Percentiles rank a stretch among this genome's conserved stretches.
Evolutionary conservation across 1,284 basidiomycete species (phyloP).

Genomic region (Moesziomyces sp.): DNA sequence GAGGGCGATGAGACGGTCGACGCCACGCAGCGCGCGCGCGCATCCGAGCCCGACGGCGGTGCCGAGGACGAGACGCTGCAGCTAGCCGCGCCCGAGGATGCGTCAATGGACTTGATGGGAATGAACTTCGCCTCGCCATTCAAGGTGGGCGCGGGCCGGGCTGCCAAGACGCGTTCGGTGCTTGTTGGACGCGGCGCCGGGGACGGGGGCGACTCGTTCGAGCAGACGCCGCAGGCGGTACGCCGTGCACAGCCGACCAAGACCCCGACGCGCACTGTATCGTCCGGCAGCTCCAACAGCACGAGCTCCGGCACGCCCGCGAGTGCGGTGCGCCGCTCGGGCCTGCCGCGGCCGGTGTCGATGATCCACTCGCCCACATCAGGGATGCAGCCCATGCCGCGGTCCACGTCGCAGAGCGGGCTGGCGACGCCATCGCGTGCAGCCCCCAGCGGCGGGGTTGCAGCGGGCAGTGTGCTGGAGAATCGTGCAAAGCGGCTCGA

Average conservation of each 20-base stretch:
- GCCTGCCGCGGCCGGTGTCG: conserved; percentile 49
- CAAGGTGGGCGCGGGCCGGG: conserved; percentile 12
- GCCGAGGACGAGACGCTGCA: conserved; percentile 53
- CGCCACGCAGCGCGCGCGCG: conserved; percentile 23
- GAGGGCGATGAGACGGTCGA: conserved; percentile 35
- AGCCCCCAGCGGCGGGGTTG: not conserved
- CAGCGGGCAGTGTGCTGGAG: conserved; percentile 15
- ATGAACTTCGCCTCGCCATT: conserved; percentile 50
- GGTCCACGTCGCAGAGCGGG: conserved; percentile 19
- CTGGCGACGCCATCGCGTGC: conserved; percentile 15
- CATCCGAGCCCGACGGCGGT: not conserved
- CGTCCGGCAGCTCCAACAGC: conserved; percentile 28
- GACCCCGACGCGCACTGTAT: conserved; percentile 10
- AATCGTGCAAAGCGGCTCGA: conserved; percentile 35
- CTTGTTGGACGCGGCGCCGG: conserved; percentile 1
- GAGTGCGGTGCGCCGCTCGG: conserved; percentile 23
- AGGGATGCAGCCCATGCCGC: conserved; percentile 9
- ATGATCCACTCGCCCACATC: conserved; percentile 31
- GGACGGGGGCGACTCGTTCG: conserved; percentile 8
- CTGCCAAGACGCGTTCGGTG: conserved; percentile 17
- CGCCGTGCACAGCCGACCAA: conserved; percentile 4
- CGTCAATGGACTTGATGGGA: conserved; percentile 56
- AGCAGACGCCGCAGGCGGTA: conserved; percentile 7
- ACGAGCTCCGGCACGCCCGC: conserved; percentile 16
- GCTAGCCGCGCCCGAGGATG: conserved; percentile 41